Evolutionary conservation across 2,329 filamentous ascomycete species (phyloP), one percentile per base, ranked within the genome.

Genomic region (Cercospora sp.): DNA sequence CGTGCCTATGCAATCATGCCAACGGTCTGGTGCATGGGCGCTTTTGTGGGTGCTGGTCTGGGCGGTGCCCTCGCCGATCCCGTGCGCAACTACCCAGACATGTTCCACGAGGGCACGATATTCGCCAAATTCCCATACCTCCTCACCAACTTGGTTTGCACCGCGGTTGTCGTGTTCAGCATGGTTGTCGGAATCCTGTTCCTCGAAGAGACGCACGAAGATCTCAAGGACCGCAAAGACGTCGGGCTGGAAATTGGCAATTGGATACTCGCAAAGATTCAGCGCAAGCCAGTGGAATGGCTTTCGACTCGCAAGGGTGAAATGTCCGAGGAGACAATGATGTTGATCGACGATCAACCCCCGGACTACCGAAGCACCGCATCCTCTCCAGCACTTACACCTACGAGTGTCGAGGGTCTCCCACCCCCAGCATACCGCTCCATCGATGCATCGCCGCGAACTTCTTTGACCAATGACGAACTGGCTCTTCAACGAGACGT

Each of bases 1-100:
- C 92, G 92, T 74, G 95, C 94, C 60, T 99, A 96, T 81, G 93
- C 94, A 12, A 94, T 98, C 73, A 97, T 99, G 93, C 95, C 95
- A 6, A 93, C 97, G 78, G 92, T 98, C 28, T 99, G 95, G 95
- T 97, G 94, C 78, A 86, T 99, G 76, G 95, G 95, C 85, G 97
- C 94, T 30, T 97, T 98, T 75, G 85, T 97, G 73, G 95, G 95
- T 36, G 94, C 94, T 59, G 91, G 92, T 78, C 91, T 98, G 77
- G 95, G 95, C 76, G 95, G 95, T 75, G 89, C 92, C 67, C 86
- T 99, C 61, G 94, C 95, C 61, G 88, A 93, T 75, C 95, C 95
- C 20, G 95, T 93, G 76, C 85, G 89, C 70, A 93, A 88, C 78
- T 95, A 95, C 77, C 93, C 94, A 12, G 81, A 81, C 64, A 74